phyloP scores from a whole-genome alignment of 768 basidiomycete genomes.

The Psilocybe cyanescens region DNA sequence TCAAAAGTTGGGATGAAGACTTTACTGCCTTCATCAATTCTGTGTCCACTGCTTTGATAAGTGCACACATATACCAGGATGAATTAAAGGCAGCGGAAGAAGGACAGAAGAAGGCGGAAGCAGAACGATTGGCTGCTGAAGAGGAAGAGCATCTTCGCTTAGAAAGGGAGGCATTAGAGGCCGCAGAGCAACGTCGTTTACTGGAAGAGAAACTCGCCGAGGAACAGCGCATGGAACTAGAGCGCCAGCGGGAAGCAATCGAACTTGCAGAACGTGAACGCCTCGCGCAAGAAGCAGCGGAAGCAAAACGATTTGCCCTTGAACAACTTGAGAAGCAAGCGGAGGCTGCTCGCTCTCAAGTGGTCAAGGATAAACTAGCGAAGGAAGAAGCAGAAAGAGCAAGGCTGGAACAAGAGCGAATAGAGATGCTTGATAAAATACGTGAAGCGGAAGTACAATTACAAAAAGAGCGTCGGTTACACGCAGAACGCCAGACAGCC shows the following conservation, averaged over 20 bases:
- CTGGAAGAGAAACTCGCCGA: conserved; percentile 35
- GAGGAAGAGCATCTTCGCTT: conserved; percentile 36
- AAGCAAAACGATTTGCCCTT: conserved; percentile 25
- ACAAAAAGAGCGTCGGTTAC: conserved; percentile 33
- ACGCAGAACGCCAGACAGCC: conserved; percentile 29
- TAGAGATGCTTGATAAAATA: conserved; percentile 36
- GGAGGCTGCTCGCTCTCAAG: conserved; percentile 18
- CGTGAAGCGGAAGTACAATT: conserved; percentile 34
- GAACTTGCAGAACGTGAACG: conserved; percentile 32
- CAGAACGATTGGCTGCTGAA: conserved; percentile 38
- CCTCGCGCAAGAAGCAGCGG: conserved; percentile 29
- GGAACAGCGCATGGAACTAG: conserved; percentile 30
- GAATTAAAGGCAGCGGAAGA: conserved; percentile 38
- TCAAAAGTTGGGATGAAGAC: conserved; percentile 53
- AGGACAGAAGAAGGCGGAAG: conserved; percentile 27
- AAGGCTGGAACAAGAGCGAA: conserved; percentile 34
- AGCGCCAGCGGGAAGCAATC: conserved; percentile 25
- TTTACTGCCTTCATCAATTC: conserved; percentile 41
- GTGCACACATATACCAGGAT: conserved; percentile 45
- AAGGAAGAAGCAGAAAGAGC: conserved; percentile 37
- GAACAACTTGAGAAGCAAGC: conserved; percentile 26
- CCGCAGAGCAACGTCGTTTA: conserved; percentile 27
- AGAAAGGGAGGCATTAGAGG: conserved; percentile 35
- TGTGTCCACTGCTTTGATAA: conserved; percentile 43
- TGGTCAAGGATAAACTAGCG: conserved; percentile 26